A percentile compares a stretch with the other conserved stretches of the same genome.
Evolutionary conservation across 495 filamentous ascomycete species (phyloP).

Genomic region (Annulohypoxylon maeteangense): DNA sequence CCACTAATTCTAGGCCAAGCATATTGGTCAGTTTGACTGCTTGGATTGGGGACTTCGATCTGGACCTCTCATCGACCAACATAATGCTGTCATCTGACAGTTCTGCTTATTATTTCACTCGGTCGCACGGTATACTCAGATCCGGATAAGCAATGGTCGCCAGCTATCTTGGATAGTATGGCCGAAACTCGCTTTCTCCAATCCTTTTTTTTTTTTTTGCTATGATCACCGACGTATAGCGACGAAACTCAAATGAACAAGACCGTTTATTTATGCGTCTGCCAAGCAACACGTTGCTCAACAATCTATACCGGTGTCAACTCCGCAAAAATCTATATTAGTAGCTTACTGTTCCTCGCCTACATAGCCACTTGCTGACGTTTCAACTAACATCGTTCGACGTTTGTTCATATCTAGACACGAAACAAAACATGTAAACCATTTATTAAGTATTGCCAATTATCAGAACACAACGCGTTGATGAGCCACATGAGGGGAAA

Average conservation of each 20-base stretch:
- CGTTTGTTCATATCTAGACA: conserved; percentile 5
- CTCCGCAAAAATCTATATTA: conserved; percentile 21
- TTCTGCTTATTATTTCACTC: background rate
- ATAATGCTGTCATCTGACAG: conserved; percentile 6
- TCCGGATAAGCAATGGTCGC: background rate
- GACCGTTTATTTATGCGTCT: conserved; percentile 13
- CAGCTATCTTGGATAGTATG: background rate
- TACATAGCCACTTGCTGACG: background rate
- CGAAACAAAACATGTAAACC: conserved; percentile 17
- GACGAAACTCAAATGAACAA: conserved; percentile 6
- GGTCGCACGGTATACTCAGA: background rate
- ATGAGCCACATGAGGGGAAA: conserved; percentile 31
- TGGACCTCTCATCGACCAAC: conserved; percentile 5
- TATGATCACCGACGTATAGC: conserved; percentile 6
- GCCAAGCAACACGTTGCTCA: conserved; percentile 24
- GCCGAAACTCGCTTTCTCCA: background rate
- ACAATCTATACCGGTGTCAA: conserved; percentile 16
- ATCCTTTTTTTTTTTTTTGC: background rate
- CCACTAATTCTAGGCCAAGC: conserved; percentile 8
- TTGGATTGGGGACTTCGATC: conserved; percentile 5
- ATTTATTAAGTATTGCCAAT: conserved; percentile 7
- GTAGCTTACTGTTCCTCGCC: conserved; percentile 2
- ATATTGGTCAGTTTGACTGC: background rate
- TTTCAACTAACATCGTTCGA: background rate
- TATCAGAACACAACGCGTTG: conserved; percentile 12